These are phyloP conservation scores for Epithele typhae DNA, from an alignment of 768 basidiomycete genomes.

Conservation along the genomic window DNA sequence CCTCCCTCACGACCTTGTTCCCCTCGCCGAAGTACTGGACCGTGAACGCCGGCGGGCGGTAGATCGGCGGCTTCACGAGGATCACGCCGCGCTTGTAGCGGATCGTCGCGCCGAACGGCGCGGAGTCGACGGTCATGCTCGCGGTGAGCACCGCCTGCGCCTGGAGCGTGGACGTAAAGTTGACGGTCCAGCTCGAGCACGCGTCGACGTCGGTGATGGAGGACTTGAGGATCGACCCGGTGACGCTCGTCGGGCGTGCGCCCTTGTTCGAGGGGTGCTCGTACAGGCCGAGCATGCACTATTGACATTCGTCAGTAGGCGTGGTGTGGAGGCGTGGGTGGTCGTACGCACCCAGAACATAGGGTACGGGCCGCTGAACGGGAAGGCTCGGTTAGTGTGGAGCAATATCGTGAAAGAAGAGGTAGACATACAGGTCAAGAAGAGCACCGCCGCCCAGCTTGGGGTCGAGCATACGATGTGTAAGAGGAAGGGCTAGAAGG, in stretches of 20 bases:
- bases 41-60: conserved; percentile 59
- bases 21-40: conserved; percentile 57
- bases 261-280: conserved; percentile 73
- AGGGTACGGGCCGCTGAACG: conserved; percentile 71
- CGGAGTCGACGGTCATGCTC: conserved; percentile 51
- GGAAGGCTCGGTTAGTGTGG: not conserved
- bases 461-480: conserved; percentile 77
- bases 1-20: conserved; percentile 45
- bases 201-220: conserved; percentile 75
- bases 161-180: conserved; percentile 57
- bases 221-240: conserved; percentile 73
- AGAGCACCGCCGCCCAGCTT: conserved; percentile 77
- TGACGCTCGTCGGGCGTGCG: conserved; percentile 51
- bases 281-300: conserved; percentile 77
- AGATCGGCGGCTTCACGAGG: conserved; percentile 59
- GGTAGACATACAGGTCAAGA: conserved; percentile 66
- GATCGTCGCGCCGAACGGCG: conserved; percentile 54
- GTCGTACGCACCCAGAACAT: conserved; percentile 59
- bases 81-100: conserved; percentile 76
- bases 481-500: conserved; percentile 53
- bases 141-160: conserved; percentile 74
- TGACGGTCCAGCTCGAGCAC: conserved; percentile 70
- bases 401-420: not conserved
- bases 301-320: conserved; percentile 4
- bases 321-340: not conserved